A percentile compares a stretch with the other conserved stretches of the same genome.
Evolutionary conservation across 306 rosid genomes (phyloP).

Genomic region (Trifolium fragiferum): DNA sequence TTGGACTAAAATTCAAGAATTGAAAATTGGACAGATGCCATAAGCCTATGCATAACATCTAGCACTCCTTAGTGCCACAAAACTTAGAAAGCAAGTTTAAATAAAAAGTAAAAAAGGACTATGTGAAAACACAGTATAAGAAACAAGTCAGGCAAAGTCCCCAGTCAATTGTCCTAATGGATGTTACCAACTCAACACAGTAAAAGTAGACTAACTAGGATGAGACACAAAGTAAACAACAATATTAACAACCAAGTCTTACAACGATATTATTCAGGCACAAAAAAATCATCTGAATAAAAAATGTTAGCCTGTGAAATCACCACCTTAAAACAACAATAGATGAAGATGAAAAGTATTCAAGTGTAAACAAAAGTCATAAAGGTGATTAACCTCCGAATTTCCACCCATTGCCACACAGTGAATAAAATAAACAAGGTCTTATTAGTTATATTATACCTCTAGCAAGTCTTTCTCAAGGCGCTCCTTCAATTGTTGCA

Average conservation of each 20-base stretch:
- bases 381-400: conserved; percentile 13
- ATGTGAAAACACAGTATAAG: neutral
- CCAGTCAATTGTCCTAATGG: neutral
- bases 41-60: neutral
- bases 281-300: conserved; percentile 13
- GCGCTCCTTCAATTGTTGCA: conserved; percentile 97
- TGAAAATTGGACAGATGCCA: neutral
- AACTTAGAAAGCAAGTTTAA: neutral
- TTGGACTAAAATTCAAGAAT: conserved; percentile 3
- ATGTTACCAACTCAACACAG: neutral
- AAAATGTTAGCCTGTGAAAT: neutral
- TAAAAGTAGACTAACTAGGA: neutral
- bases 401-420: neutral
- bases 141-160: neutral
- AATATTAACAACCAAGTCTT: conserved; percentile 1
- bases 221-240: conserved; percentile 6
- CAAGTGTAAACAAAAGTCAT: neutral
- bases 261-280: neutral
- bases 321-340: conserved; percentile 17
- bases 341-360: neutral
- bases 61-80: neutral
- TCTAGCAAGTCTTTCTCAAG: conserved; percentile 97
- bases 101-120: neutral
- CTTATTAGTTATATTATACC: conserved; percentile 50
- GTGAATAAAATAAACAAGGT: neutral